A percentile compares a stretch with the other conserved stretches of the same genome.
phyloP scores from a whole-genome alignment of 805 yeast genomes.

The Saturnispora serradocipensis region DNA sequence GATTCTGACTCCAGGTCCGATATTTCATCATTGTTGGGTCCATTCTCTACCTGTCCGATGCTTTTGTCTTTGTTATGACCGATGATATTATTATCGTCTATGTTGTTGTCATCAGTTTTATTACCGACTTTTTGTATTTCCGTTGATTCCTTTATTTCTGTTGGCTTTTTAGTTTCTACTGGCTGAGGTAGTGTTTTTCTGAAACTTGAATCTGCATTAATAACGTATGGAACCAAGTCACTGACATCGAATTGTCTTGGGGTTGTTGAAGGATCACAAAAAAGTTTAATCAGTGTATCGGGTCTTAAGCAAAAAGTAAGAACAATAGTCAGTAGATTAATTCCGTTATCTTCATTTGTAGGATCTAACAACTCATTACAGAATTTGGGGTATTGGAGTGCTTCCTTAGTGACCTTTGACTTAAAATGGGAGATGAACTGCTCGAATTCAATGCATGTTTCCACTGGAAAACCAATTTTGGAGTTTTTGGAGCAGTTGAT shows the following conservation, averaged over 20 bases:
- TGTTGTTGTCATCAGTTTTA: not conserved
- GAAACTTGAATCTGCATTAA: constrained; percentile 15
- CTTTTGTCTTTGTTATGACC: not conserved
- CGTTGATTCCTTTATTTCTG: not conserved
- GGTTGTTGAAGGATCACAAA: constrained; percentile 17
- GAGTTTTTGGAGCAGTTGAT: constrained; percentile 20
- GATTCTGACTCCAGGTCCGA: not conserved
- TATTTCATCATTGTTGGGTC: not conserved
- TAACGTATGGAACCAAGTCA: constrained; percentile 21
- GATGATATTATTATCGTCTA: too few relatives aligned
- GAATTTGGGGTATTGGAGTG: constrained; percentile 21
- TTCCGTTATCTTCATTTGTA: constrained; percentile 18
- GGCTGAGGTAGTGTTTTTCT: not conserved
- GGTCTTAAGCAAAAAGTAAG: constrained; percentile 24
- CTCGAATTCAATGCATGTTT: constrained; percentile 20
- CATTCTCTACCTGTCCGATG: not conserved
- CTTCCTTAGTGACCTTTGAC: constrained; percentile 21
- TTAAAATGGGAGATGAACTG: constrained; percentile 23
- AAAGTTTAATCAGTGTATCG: constrained; percentile 12
- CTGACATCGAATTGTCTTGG: constrained; percentile 23
- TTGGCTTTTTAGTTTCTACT: not conserved
- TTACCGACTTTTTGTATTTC: not conserved
- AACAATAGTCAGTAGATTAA: constrained; percentile 23
- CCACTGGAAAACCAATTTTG: constrained; percentile 16
- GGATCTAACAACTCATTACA: constrained; percentile 21